Evolutionary conservation across 768 basidiomycete genomes (phyloP).

Genomic region (Suillus occidentalis): DNA sequence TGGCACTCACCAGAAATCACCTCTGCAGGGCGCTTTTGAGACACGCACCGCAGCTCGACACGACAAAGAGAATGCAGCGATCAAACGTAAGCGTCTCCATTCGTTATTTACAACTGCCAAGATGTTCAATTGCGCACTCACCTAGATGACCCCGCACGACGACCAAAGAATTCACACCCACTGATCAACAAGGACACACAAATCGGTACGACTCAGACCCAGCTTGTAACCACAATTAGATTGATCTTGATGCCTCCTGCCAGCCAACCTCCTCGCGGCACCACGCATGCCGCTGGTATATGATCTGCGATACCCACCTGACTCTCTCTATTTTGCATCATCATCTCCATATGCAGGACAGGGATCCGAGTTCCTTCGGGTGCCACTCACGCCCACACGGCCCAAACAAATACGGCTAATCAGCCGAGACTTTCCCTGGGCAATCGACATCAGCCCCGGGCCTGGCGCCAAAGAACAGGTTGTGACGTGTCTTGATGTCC

Average conservation of each 20-base stretch:
- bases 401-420: constrained; percentile 6
- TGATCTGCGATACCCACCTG: constrained; percentile 7
- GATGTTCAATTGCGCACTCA: neutral
- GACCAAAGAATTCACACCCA: neutral
- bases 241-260: neutral
- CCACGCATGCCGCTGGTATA: constrained; percentile 6
- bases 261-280: neutral
- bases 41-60: constrained; percentile 3
- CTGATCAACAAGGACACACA: neutral
- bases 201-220: neutral
- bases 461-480: neutral
- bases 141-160: neutral
- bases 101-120: neutral
- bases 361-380: neutral
- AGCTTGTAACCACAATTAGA: neutral
- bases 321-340: neutral
- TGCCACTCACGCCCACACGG: neutral
- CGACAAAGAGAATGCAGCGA: constrained; percentile 1
- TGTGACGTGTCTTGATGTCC: constrained; percentile 10
- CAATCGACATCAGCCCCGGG: constrained; percentile 3
- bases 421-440: constrained; percentile 13
- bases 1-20: neutral
- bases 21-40: neutral
- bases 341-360: neutral
- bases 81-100: neutral